Evolutionary conservation across 1,284 basidiomycete genomes (phyloP), one percentile per base, ranked within the genome.

Genomic region (Puccinia horiana): DNA sequence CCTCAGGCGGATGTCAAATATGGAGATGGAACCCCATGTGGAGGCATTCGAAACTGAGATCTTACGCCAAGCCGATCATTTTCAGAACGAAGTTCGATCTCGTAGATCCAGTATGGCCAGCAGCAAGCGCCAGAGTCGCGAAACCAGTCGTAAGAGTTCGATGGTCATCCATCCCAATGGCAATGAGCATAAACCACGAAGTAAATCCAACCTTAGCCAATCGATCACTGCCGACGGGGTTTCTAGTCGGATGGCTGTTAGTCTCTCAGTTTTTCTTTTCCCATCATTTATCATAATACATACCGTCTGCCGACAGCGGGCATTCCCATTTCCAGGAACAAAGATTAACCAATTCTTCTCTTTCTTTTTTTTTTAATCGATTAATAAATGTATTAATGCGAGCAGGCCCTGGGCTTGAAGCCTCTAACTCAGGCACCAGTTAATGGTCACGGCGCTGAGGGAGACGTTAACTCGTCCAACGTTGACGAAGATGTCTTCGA

Each of bases 11-110:
- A 83, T 85, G 73, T 84, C 85, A 2, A 84, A 88, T 49, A 89
- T 91, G 85, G 90, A 92, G 86, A 91, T 93, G 89, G 91, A 92
- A 84, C 88, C 86, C 40, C 91, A 92, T 83, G 92, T 93, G 2
- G 88, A 90, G 70, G 85, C 87, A 14, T 93, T 93, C 84, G 92
- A 93, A 85, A 89, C 90, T 85, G 90, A 89, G 83, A 93, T 93
- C 83, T 90, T 93, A 83, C 91, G 88, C 86, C 92, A 91, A 85
- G 92, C 92, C 70, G 92, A 93, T 85, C 91, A 92, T 32, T 91
- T 90, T 86, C 76, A 83, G 70, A 86, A 86, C n/a, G 82, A 84
- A 54, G 85, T 84, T 11, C 72, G 84, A 37, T 78, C 72, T 16
- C 77, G 85, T 29, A 75, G 85, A 35, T 75, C 81, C 1, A 84